Base-by-base conservation (phyloP, 2,329 filamentous ascomycete genomes). In the Plenodomus tracheiphilus region DNA sequence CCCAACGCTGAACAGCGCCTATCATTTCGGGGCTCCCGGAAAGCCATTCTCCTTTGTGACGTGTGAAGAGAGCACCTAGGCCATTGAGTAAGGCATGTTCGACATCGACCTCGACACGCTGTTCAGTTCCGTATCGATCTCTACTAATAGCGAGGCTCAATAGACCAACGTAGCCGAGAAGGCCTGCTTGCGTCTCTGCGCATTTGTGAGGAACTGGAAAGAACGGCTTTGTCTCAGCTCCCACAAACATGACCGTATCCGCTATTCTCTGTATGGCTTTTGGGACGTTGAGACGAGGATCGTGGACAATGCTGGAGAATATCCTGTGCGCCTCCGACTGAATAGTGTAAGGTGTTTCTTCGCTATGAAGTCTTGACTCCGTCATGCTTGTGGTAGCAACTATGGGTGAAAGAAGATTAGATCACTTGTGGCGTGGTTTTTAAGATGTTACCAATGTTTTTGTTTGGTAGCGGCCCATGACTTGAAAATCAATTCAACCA, bases 321-420 rank as follows among this genome's bases (percentile, higher is more conserved):
- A 36, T 36, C n/a, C n/a, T 36, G 5, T 39, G 37, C 19, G 37
- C 37, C 13, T 71, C 10, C 6, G 34, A 36, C 34, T 36, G 34
- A 15, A 36, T n/a, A n/a, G n/a, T n/a, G n/a, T n/a, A n/a, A n/a
- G n/a, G n/a, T n/a, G n/a, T n/a, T n/a, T n/a, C n/a, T n/a, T n/a
- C n/a, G n/a, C n/a, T n/a, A n/a, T n/a, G n/a, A n/a, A n/a, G n/a
- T n/a, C n/a, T n/a, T n/a, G n/a, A n/a, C n/a, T n/a, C n/a, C n/a
- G n/a, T n/a, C n/a, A n/a, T n/a, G n/a, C n/a, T n/a, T n/a, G n/a
- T n/a, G n/a, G n/a, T n/a, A n/a, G n/a, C n/a, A n/a, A n/a, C n/a
- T n/a, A n/a, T n/a, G n/a, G n/a, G n/a, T n/a, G n/a, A n/a, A n/a
- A n/a, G n/a, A n/a, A n/a, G n/a, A n/a, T n/a, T n/a, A n/a, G n/a